These are phyloP conservation scores for Lentinus polychrous DNA, from an alignment of 1,284 basidiomycete species.

Conservation along the genomic window DNA sequence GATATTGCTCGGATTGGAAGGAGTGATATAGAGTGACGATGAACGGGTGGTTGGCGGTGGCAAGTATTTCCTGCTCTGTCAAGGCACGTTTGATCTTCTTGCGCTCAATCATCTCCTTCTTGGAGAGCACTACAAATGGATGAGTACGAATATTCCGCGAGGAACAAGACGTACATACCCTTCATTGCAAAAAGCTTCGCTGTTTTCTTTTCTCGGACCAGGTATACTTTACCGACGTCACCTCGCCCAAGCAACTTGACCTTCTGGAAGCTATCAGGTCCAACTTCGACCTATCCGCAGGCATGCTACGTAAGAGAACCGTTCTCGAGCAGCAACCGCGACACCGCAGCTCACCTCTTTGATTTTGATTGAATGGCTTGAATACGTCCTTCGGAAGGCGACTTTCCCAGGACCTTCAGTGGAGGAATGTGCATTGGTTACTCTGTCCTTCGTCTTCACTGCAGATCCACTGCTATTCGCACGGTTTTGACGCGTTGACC, in stretches of 20 bases:
- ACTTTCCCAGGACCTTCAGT: constrained; percentile 50
- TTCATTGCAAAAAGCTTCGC: constrained; percentile 95
- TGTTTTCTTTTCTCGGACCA: constrained; percentile 93
- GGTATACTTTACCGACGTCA: constrained; percentile 93
- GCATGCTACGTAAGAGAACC: constrained; percentile 11
- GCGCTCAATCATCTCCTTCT: constrained; percentile 97
- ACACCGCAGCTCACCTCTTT: constrained; percentile 54
- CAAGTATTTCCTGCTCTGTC: constrained; percentile 95
- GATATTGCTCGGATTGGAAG: constrained; percentile 95
- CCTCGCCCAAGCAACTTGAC: constrained; percentile 94
- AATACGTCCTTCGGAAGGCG: constrained; percentile 91
- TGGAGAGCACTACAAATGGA: constrained; percentile 69
- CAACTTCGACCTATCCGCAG: constrained; percentile 72
- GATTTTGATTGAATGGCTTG: constrained; percentile 96
- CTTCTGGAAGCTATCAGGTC: constrained; percentile 88
- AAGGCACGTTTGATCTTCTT: constrained; percentile 97
- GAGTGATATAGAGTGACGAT: constrained; percentile 97
- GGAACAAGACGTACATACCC: constrained; percentile 44
- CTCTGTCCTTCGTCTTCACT: constrained; percentile 34
- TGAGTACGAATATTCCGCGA: constrained; percentile 1
- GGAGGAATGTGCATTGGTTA: constrained; percentile 32
- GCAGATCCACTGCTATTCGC: constrained; percentile 19
- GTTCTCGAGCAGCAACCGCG: background rate
- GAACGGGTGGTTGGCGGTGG: constrained; percentile 95
- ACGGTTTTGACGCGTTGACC: constrained; percentile 28